These are phyloP conservation scores for Cryomyces antarcticus DNA, from an alignment of 495 filamentous ascomycete genomes.

Conservation along the genomic window DNA sequence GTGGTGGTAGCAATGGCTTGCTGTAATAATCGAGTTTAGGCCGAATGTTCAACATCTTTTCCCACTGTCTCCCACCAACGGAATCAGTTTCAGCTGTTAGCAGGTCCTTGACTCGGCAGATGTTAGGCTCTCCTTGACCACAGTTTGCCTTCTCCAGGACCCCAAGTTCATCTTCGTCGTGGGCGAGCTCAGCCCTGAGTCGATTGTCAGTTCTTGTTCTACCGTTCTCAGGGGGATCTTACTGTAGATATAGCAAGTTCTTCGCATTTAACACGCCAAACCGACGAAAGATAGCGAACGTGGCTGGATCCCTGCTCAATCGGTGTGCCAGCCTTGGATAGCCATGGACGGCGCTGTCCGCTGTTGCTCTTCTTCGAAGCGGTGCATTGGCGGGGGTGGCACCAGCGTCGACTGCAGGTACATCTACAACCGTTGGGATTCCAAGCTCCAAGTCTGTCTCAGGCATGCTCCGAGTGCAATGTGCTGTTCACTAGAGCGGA, in stretches of 20 bases:
- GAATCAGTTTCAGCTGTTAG: slow-evolving; percentile 1
- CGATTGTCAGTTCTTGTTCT: no score
- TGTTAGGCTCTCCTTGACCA: slow-evolving; percentile 1
- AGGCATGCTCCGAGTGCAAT: no score
- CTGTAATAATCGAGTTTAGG: slow-evolving; percentile 10
- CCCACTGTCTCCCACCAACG: slow-evolving; percentile 7
- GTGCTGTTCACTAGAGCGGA: no score
- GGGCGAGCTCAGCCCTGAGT: slow-evolving; percentile 10
- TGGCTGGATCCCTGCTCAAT: neutral
- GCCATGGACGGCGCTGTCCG: neutral
- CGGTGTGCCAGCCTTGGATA: slow-evolving; percentile 2
- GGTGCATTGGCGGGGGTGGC: no score
- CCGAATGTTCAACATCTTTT: slow-evolving; percentile 13
- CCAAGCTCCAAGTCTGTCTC: no score
- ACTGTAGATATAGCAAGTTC: slow-evolving; percentile 19
- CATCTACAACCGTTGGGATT: no score
- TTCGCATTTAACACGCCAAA: slow-evolving; percentile 16
- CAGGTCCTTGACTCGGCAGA: slow-evolving; percentile 3
- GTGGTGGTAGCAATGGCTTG: neutral
- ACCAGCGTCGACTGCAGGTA: no score
- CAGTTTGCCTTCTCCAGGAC: slow-evolving; percentile 2
- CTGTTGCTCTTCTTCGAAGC: neutral
- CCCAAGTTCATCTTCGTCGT: slow-evolving; percentile 13
- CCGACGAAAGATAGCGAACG: slow-evolving; percentile 13
- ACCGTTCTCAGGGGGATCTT: no score